Evolutionary conservation across 2,329 filamentous ascomycete genomes (phyloP).

Genomic region (Coniochaeta sp.): DNA sequence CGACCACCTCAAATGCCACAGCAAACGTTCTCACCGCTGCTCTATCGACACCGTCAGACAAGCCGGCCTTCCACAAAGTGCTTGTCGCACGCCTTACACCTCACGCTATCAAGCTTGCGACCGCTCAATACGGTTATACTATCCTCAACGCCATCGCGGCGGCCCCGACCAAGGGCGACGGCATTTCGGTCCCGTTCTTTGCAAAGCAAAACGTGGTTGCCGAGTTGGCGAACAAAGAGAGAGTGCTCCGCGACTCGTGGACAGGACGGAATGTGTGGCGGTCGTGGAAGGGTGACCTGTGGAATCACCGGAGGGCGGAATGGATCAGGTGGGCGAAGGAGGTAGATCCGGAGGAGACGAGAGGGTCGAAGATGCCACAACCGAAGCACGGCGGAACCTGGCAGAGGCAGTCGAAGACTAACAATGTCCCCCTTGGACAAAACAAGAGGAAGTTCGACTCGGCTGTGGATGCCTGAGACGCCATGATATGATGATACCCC

Average conservation of each 20-base stretch:
- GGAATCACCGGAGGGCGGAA: conserved; percentile 42
- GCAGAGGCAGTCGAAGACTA: conserved; percentile 5
- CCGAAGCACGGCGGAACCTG: conserved; percentile 7
- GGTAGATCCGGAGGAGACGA: conserved; percentile 27
- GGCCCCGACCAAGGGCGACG: conserved; percentile 40
- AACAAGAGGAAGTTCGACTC: neutral
- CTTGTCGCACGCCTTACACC: conserved; percentile 40
- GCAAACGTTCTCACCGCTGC: conserved; percentile 43
- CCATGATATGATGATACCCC: neutral
- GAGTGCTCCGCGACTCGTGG: conserved; percentile 42
- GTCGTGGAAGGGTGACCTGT: conserved; percentile 50
- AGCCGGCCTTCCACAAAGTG: conserved; percentile 48
- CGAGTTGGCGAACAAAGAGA: conserved; percentile 38
- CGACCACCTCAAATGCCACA: conserved; percentile 44
- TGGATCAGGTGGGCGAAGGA: conserved; percentile 53
- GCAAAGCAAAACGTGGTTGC: conserved; percentile 48
- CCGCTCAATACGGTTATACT: conserved; percentile 42
- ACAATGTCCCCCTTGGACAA: neutral
- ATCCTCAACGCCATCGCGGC: conserved; percentile 40
- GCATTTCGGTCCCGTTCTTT: conserved; percentile 45
- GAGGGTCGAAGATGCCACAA: conserved; percentile 26
- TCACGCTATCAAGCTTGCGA: conserved; percentile 36
- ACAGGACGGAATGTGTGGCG: conserved; percentile 50
- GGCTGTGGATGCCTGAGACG: neutral
- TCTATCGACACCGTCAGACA: conserved; percentile 36